These are phyloP conservation scores for Mycena epipterygia DNA, from an alignment of 768 basidiomycete species.

Conservation along the genomic window DNA sequence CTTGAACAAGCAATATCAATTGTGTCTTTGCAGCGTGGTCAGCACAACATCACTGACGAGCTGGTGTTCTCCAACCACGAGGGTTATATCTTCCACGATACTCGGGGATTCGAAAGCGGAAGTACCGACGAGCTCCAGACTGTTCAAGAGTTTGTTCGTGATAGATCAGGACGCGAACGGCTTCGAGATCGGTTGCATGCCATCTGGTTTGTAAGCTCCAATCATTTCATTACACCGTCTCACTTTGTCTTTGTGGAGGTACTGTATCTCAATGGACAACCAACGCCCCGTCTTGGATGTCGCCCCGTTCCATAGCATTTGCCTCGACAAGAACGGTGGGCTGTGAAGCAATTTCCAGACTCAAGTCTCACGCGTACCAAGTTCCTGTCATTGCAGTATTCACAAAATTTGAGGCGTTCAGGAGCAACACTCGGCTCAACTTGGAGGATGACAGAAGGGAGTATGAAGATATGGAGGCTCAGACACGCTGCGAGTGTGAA, in stretches of 20 bases:
- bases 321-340: constrained; percentile 11
- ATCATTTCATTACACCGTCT: no score
- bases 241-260: neutral
- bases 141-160: neutral
- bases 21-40: constrained; percentile 4
- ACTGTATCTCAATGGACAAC: constrained; percentile 7
- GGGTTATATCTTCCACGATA: constrained; percentile 1
- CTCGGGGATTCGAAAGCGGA: neutral
- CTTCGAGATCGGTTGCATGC: constrained; percentile 5
- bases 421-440: constrained; percentile 6
- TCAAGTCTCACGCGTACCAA: neutral
- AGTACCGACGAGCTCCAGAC: neutral
- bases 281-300: neutral
- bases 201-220: neutral
- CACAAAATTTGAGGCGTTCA: constrained; percentile 9
- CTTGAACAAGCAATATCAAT: neutral
- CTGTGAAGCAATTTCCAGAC: no score
- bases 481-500: no score
- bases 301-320: neutral
- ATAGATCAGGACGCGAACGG: neutral
- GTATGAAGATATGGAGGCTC: no score
- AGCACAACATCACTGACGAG: constrained; percentile 12
- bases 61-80: neutral
- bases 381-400: constrained; percentile 14
- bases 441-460: neutral